These are phyloP conservation scores for Mortierella sp. DNA, from an alignment of 371 early-diverging fungal genomes.

Conservation along the genomic window DNA sequence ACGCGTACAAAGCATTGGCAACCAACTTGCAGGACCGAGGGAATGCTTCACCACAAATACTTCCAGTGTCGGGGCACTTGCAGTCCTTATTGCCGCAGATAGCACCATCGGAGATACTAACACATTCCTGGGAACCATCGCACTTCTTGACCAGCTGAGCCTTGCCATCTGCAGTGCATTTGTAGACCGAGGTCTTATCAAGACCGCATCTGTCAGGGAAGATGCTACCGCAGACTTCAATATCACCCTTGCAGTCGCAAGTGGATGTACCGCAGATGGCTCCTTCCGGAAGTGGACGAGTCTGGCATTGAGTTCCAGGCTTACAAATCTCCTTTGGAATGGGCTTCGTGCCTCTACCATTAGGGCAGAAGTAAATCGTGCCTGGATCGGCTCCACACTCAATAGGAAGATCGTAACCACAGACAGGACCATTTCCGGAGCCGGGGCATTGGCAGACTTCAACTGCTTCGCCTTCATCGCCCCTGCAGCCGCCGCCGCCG, in stretches of 20 bases:
- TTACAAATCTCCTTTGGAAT: background rate
- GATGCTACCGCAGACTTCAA: background rate
- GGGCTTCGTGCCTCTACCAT: background rate
- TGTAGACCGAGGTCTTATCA: constrained; percentile 7
- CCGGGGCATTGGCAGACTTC: background rate
- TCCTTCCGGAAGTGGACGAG: background rate
- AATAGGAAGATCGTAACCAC: constrained; percentile 1
- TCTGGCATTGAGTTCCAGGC: background rate
- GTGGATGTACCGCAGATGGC: background rate
- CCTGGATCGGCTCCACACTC: background rate
- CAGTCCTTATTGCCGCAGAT: constrained; percentile 10
- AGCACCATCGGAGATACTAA: constrained; percentile 10
- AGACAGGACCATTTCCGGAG: background rate
- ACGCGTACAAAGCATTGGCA: background rate
- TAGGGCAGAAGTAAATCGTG: constrained; percentile 1
- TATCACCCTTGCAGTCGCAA: constrained; percentile 6
- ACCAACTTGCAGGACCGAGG: background rate
- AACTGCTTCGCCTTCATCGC: no score
- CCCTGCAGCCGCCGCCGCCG: background rate
- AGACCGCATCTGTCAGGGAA: constrained; percentile 10
- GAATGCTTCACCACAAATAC: background rate
- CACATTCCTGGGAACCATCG: constrained; percentile 2
- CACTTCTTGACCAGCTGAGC: constrained; percentile 4
- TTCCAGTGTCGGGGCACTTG: constrained; percentile 6
- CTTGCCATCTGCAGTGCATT: constrained; percentile 4